phyloP scores from a whole-genome alignment of 805 yeast genomes.

The Hanseniaspora guilliermondii region DNA sequence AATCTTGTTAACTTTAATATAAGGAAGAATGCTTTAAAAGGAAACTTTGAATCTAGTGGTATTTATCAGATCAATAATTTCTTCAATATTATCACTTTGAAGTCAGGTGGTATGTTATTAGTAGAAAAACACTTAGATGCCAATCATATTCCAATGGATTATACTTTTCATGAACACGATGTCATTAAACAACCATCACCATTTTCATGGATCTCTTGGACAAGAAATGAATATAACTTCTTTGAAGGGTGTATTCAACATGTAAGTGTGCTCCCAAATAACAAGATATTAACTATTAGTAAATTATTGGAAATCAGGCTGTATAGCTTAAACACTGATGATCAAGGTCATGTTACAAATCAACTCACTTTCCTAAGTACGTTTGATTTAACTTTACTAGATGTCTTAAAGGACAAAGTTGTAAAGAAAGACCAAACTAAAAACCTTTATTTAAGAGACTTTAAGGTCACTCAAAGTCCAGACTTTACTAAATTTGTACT shows the following conservation, averaged over 20 bases:
- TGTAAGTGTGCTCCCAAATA: not conserved
- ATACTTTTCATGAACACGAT: not conserved
- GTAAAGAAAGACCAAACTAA: not conserved
- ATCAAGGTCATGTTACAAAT: not conserved
- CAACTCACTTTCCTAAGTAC: not conserved
- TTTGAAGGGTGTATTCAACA: not conserved
- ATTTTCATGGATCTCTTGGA: not conserved
- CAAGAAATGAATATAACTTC: not conserved
- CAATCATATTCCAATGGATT: not conserved
- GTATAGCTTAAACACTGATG: not conserved
- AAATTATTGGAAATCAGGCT: not conserved
- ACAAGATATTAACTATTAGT: not conserved
- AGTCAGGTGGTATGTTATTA: constrained; percentile 4
- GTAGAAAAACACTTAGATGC: not conserved
- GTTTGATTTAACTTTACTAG: not conserved
- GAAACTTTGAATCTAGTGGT: not conserved
- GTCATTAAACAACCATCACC: not conserved
- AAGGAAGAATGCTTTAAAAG: not conserved
- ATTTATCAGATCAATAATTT: constrained; percentile 2
- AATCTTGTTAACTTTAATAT: not conserved
- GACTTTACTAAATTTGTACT: constrained; percentile 1
- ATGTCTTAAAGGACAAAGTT: not conserved
- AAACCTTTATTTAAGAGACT: not conserved
- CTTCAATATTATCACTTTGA: not conserved
- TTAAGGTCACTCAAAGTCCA: not conserved